Evolutionary conservation across 768 basidiomycete species (phyloP), one percentile per base, ranked within the genome.

Genomic region (Heimioporus sp.): DNA sequence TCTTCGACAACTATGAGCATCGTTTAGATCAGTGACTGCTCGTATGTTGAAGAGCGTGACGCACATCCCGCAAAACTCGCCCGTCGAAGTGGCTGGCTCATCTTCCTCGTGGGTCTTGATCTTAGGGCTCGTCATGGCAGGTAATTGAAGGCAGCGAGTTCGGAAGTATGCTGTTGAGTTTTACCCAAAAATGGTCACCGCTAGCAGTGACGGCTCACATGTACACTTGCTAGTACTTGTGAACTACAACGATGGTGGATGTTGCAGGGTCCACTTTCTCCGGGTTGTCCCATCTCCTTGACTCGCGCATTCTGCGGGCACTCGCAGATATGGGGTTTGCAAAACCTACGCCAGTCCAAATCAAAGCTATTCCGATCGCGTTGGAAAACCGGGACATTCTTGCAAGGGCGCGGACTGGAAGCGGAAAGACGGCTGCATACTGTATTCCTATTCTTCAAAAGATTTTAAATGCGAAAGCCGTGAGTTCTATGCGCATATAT

Each of bases 361-460:
- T 80, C 10, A 92, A 91, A 66, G 88, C 92, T 4, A 95, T 99
- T 43, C 95, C 96, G 1, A 79, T 96, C 16, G 92, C 95, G 2
- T 79, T 99, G 32, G 89, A 93, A 68, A 85, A 87, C 57, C 76
- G 79, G 32, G 97, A 99, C 68, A 89, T 99, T 48, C 83, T 99
- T 31, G 96, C 95, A 17, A 82, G 92, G 41, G 96, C 97, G 3
- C 81, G 92, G 31, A 99, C 97, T 4, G 97, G 97, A 16, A 94
- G 91, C 51, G 97, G 97, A 21, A 99, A 99, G 75, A 99, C 97
- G 0, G 92, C 90, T 4, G 93, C 97, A 3, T 99, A 99, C 67
- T 92, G 90, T 60, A 78, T 98, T 10, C 97, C 97, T 0, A 72
- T 95, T 21, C 75, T 92, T 0, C 94, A 98, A 67, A 95, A 92